Evolutionary conservation across 2,329 filamentous ascomycete species (phyloP).

Genomic region (Diplocarpon rosae): DNA sequence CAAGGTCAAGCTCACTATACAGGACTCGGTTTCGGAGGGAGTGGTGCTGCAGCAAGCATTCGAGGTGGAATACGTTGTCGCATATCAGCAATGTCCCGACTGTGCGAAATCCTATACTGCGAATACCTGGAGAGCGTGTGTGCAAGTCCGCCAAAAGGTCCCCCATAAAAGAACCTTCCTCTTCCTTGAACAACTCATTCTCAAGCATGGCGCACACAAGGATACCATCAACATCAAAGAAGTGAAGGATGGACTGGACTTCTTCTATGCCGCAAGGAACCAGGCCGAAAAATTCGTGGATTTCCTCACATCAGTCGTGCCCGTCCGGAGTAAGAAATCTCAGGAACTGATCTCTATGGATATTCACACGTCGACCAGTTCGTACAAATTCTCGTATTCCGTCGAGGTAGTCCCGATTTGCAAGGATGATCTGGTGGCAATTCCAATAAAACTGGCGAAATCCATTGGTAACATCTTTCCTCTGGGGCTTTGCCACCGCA

Average conservation of each 20-base stretch:
- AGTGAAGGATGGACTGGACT: constrained; percentile 89
- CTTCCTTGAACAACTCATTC: constrained; percentile 82
- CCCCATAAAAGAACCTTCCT: constrained; percentile 83
- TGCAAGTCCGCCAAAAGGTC: constrained; percentile 95
- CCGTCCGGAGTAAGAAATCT: constrained; percentile 71
- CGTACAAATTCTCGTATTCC: constrained; percentile 91
- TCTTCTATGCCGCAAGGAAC: constrained; percentile 83
- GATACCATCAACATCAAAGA: constrained; percentile 99
- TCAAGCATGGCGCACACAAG: constrained; percentile 84
- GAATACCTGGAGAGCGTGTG: constrained; percentile 86
- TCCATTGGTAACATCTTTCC: constrained; percentile 81
- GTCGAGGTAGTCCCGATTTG: constrained; percentile 87
- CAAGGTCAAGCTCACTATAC: constrained; percentile 91
- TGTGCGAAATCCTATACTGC: constrained; percentile 93
- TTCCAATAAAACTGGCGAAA: constrained; percentile 83
- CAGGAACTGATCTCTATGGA: constrained; percentile 91
- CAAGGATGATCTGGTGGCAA: constrained; percentile 91
- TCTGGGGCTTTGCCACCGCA: constrained; percentile 71
- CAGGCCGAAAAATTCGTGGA: constrained; percentile 89
- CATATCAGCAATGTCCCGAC: constrained; percentile 88
- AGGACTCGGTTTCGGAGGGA: constrained; percentile 53
- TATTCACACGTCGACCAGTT: constrained; percentile 78
- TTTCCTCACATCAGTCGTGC: constrained; percentile 73
- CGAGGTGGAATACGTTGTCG: constrained; percentile 85
- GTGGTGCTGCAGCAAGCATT: constrained; percentile 81